These are phyloP conservation scores for Amanita pallidorosea DNA, from an alignment of 768 basidiomycete genomes.

Conservation along the genomic window DNA sequence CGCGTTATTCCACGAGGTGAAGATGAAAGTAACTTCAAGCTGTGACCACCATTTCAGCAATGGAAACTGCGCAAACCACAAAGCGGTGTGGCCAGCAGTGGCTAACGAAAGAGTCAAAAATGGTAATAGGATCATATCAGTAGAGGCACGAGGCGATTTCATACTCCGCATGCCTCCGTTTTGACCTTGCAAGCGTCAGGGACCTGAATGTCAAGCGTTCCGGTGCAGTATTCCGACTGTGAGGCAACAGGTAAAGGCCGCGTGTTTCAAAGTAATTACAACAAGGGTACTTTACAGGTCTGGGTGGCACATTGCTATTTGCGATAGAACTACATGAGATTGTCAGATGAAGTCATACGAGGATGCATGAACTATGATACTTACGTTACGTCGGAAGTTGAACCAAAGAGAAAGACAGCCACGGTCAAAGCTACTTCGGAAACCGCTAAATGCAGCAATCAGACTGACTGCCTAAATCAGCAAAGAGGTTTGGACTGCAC, in stretches of 20 bases:
- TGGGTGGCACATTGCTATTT: constrained; percentile 32
- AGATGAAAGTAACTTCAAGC: not conserved
- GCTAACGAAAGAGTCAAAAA: constrained; percentile 4
- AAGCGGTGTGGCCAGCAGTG: constrained; percentile 2
- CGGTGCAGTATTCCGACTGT: not conserved
- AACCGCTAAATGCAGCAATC: constrained; percentile 48
- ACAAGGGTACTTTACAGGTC: not conserved
- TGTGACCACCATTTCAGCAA: constrained; percentile 1
- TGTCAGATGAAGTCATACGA: constrained; percentile 7
- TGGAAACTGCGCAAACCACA: not conserved
- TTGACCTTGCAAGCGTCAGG: constrained; percentile 1
- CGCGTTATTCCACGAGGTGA: not conserved
- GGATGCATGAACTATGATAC: constrained; percentile 17
- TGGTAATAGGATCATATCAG: constrained; percentile 3
- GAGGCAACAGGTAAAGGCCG: constrained; percentile 2
- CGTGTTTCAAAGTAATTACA: constrained; percentile 5
- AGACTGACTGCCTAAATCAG: constrained; percentile 3
- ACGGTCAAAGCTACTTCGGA: constrained; percentile 93
- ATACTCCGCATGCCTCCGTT: constrained; percentile 3
- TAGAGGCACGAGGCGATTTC: constrained; percentile 5
- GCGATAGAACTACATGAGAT: constrained; percentile 57
- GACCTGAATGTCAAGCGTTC: not conserved
- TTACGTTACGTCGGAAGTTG: constrained; percentile 87
- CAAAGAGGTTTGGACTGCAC: constrained; percentile 23
- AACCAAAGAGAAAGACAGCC: constrained; percentile 96